These are phyloP conservation scores for Uronychia setigera DNA, from an alignment of 73 alveolate genomes.

Conservation along the genomic window DNA sequence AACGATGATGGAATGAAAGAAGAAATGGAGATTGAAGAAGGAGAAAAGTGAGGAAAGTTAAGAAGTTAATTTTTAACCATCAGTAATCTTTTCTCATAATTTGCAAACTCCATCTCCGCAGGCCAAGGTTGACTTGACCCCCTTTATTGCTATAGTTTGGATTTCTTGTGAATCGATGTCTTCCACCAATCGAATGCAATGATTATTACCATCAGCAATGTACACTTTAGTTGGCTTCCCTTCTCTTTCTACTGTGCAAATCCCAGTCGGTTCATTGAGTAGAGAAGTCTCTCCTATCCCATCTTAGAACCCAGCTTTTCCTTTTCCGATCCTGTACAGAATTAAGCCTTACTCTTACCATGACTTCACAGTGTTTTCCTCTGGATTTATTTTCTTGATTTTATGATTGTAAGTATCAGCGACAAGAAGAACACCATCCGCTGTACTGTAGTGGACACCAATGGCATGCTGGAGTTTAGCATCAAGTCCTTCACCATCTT, in stretches of 20 bases:
- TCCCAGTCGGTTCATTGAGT: conserved; percentile 52
- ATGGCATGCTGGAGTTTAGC: conserved; percentile 52
- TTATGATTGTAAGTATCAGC: conserved; percentile 60
- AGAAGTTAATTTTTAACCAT: neutral
- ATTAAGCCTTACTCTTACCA: conserved; percentile 2
- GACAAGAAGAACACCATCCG: conserved; percentile 10
- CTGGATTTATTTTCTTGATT: conserved; percentile 39
- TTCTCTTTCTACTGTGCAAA: conserved; percentile 21
- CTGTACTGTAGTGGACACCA: conserved; percentile 39
- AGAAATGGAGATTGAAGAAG: too few relatives aligned
- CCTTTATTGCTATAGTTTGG: conserved; percentile 21
- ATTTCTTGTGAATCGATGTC: neutral
- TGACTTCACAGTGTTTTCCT: neutral
- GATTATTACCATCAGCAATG: conserved; percentile 49
- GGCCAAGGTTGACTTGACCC: conserved; percentile 10
- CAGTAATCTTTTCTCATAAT: too few relatives aligned
- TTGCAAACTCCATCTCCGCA: conserved; percentile 36
- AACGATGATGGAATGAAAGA: too few relatives aligned
- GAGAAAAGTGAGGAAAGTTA: neutral
- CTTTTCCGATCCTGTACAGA: neutral
- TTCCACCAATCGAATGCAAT: conserved; percentile 42
- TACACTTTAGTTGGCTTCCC: conserved; percentile 17
- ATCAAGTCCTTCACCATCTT: conserved; percentile 39
- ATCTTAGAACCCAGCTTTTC: conserved; percentile 38
- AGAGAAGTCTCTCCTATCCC: conserved; percentile 12